Evolutionary conservation across 495 filamentous ascomycete species (phyloP).

Genomic region (Aspergillus leporis): DNA sequence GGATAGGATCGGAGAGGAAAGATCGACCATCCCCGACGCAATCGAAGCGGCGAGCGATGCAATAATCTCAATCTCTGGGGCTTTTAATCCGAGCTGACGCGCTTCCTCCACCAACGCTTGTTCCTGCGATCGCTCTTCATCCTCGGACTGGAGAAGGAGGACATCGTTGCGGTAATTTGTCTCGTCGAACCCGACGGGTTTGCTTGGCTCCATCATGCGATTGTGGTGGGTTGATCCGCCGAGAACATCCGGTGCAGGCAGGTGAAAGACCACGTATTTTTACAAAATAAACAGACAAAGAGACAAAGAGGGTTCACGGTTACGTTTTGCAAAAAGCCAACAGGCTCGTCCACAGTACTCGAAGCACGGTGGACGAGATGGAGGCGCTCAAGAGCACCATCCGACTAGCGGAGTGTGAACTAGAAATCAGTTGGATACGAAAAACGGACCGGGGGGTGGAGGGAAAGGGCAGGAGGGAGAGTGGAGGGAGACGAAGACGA

Average conservation of each 20-base stretch:
- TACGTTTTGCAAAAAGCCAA: constrained; percentile 19
- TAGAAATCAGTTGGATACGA: constrained; percentile 2
- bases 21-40: constrained; percentile 39
- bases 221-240: constrained; percentile 10
- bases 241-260: constrained; percentile 15
- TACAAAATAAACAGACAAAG: constrained; percentile 1
- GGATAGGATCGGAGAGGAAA: constrained; percentile 39
- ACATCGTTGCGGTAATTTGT: constrained; percentile 42
- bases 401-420: constrained; percentile 23
- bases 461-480: constrained; percentile 14
- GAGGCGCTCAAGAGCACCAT: constrained; percentile 36
- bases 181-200: constrained; percentile 29
- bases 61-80: constrained; percentile 39
- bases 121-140: constrained; percentile 37
- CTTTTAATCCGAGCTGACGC: constrained; percentile 38
- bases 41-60: constrained; percentile 43
- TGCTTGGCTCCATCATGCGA: constrained; percentile 22
- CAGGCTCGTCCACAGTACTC: constrained; percentile 40
- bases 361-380: constrained; percentile 40
- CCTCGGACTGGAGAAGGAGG: constrained; percentile 34
- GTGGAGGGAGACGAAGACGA: constrained; percentile 11
- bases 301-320: constrained; percentile 7
- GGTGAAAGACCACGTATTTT: not conserved
- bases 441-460: constrained; percentile 6
- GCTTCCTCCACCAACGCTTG: constrained; percentile 43